Percentiles rank a stretch among this genome's conserved stretches.
Conservation (phyloP, 1,284 basidiomycete genomes). For the Mycosarcoma mackinlayi region DNA sequence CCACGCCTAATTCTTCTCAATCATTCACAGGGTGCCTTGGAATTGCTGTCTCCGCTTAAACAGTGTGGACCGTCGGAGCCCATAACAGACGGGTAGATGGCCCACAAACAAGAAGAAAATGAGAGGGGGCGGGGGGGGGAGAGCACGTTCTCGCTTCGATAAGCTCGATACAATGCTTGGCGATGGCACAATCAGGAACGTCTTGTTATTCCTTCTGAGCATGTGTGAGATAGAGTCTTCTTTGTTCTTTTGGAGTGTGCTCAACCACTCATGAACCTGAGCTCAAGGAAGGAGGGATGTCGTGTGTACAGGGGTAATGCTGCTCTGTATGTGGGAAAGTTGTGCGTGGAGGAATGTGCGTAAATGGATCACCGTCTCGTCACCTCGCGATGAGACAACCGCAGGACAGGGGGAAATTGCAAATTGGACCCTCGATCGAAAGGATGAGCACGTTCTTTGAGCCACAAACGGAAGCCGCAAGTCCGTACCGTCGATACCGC, state of each 20-base stretch:
- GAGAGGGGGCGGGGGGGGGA: too few relatives aligned
- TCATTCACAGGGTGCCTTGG: too few relatives aligned
- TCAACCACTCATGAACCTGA: too few relatives aligned
- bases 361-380: not conserved
- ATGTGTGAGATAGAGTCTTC: not conserved
- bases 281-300: not conserved
- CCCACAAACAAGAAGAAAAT: too few relatives aligned
- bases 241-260: not conserved
- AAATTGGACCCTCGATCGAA: slow-evolving; percentile 7
- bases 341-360: too few relatives aligned
- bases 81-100: too few relatives aligned
- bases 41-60: too few relatives aligned
- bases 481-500: slow-evolving; percentile 27
- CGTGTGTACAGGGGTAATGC: too few relatives aligned
- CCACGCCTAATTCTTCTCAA: too few relatives aligned
- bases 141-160: slow-evolving; percentile 14
- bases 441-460: slow-evolving; percentile 17
- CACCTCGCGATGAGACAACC: not conserved
- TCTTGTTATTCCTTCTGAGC: not conserved
- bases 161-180: slow-evolving; percentile 2
- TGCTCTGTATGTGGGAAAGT: too few relatives aligned
- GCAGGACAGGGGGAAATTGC: too few relatives aligned
- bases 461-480: slow-evolving; percentile 22
- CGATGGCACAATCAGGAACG: slow-evolving; percentile 4
- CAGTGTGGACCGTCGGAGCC: too few relatives aligned